Percentiles rank a stretch among this genome's conserved stretches.
Conservation (phyloP, 2,329 filamentous ascomycete genomes). For the Pseudogymnoascus verrucosus region DNA sequence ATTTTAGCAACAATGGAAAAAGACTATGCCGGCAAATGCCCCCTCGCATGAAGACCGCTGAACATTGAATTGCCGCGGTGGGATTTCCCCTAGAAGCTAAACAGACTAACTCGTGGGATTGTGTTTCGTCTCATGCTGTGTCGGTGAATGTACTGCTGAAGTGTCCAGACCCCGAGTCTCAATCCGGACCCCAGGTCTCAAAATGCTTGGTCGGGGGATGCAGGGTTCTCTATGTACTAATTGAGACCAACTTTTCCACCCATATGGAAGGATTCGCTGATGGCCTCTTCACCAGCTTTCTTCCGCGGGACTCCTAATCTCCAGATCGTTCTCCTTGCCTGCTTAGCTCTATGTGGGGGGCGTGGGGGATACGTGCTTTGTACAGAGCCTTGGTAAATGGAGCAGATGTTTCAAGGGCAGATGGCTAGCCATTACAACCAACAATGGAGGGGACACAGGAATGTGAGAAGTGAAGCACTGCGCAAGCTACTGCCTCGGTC, state of each 20-base stretch:
- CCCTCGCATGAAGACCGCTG: background rate
- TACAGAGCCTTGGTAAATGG: background rate
- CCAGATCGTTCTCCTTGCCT: background rate
- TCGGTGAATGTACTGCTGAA: background rate
- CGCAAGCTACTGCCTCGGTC: background rate
- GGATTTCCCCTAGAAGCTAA: background rate
- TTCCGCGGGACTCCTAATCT: background rate
- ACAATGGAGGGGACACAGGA: background rate
- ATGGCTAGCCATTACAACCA: background rate
- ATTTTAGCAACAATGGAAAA: conserved; percentile 1
- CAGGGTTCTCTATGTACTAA: conserved; percentile 1
- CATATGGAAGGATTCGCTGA: background rate
- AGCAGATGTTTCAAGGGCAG: background rate
- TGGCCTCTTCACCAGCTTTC: background rate
- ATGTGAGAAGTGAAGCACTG: background rate
- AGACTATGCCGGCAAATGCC: background rate
- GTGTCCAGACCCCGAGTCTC: background rate
- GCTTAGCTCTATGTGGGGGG: background rate
- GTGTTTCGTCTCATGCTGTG: background rate
- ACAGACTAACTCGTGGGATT: background rate
- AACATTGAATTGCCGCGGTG: background rate
- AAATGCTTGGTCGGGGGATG: background rate
- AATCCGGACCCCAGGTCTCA: background rate
- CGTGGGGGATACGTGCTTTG: background rate
- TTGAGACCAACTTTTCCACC: background rate